Evolutionary conservation across 305 asterid genomes (phyloP), one percentile per base, ranked within the genome.

Genomic region (Fraxinus angustifolia): DNA sequence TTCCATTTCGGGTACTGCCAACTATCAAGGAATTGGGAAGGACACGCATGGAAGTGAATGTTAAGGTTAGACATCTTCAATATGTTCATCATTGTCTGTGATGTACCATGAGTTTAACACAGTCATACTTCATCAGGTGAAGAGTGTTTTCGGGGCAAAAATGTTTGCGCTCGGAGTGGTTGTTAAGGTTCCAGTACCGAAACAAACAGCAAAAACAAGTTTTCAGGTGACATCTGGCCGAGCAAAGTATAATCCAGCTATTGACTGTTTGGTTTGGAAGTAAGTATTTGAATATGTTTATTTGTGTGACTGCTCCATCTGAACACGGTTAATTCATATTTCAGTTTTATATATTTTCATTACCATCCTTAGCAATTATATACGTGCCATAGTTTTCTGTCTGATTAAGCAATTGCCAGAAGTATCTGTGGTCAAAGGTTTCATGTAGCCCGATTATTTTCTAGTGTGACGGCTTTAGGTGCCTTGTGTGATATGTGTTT

Each of bases 81-180:
- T 71, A 42, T 81, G 77, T 31, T n/a, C 71, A 80, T 77, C 11
- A 23, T 31, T 79, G 53, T 81, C 40, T 74, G 70, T 50, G 48
- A 21, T 74, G 19, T 36, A 42, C 28, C 30, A 71, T 82, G 42
- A 16, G 35, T 72, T 80, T 50, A 7, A 79, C 50, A 58, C 17
- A 45, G 75, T 77, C 40, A 23, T 78, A 28, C 81, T 35, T 83
- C 53, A 77, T 85, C 85, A 96, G 99, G 98, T 96, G 77, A 96
- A 96, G 90, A 96, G 99, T 90, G 98, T 96, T 79, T 96, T 96
- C 79, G 98, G 99, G 77, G 98, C 99, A 82, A 96, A 96, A 90
- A 96, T 96, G 99, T 96, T 96, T 89, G 98, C 99, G 19, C 98
- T 96, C 56, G 99, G 98, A 73, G 99, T 96, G 80, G 98, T 96